Conservation (phyloP, 805 yeast genomes). For the Kluyveromyces dobzhanskii region DNA sequence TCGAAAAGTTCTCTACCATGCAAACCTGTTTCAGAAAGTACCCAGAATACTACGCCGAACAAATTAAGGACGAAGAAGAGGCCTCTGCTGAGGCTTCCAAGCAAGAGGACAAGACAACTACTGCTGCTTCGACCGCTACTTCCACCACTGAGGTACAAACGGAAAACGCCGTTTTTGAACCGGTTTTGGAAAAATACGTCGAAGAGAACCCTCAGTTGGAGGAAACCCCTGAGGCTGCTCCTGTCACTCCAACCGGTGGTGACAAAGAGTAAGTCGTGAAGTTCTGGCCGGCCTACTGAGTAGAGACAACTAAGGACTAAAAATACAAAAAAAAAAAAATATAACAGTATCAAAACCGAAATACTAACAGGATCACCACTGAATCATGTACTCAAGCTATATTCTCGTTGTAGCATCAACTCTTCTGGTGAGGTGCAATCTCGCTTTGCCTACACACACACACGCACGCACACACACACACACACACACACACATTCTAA, state of each 20-base stretch:
- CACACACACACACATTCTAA: not conserved
- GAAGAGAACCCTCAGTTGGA: slow-evolving; percentile 2
- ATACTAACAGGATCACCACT: no score
- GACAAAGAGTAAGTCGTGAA: not conserved
- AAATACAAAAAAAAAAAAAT: no score
- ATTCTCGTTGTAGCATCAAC: no score
- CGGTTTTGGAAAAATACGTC: slow-evolving; percentile 9
- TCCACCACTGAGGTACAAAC: slow-evolving; percentile 11
- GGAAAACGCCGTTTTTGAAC: slow-evolving; percentile 10
- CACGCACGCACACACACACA: not conserved
- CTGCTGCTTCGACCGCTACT: slow-evolving; percentile 6
- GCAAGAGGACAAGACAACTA: slow-evolving; percentile 8
- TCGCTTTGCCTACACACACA: no score
- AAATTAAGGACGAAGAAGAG: slow-evolving; percentile 71
- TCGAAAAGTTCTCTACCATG: slow-evolving; percentile 84
- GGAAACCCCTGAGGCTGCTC: not conserved
- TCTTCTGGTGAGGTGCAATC: no score
- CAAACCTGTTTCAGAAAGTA: slow-evolving; percentile 87
- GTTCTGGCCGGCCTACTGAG: no score
- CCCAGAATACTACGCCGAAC: slow-evolving; percentile 92
- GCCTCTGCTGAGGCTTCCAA: slow-evolving; percentile 23
- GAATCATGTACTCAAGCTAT: no score
- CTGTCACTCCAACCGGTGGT: not conserved
- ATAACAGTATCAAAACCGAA: no score
- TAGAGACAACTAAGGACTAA: no score